Evolutionary conservation across 345 rosid species (phyloP), one percentile per base, ranked within the genome.

Genomic region (Streptanthus diversifolius): DNA sequence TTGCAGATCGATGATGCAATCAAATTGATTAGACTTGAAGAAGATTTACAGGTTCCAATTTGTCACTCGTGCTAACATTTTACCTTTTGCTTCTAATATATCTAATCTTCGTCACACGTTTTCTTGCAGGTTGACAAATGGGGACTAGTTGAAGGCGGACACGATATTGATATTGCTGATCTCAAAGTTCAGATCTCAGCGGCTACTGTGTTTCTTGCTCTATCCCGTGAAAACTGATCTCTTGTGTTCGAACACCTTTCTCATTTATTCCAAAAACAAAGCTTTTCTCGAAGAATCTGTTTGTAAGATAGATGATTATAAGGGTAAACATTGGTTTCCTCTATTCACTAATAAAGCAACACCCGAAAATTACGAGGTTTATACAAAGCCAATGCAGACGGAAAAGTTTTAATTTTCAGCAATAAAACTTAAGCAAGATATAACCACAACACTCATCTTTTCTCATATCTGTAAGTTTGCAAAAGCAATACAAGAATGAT

Each of bases 141-240:
- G 99, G 99, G 99, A 70, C 79, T 95, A 49, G 99, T 92, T 12
- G 98, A 92, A 84, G 99, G 98, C 1, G 98, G 98, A 25, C 98
- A 90, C 18, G 99, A 95, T 70, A 58, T 95, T 54, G 98, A 95
- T 79, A 80, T 92, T 54, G 98, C 99, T 32, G 99, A 92, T 86
- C 87, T 95, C 5, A 88, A 74, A 89, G 98, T 90, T 55, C 97
- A 88, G 76, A 85, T 95, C 55, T 77, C 99, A 36, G 82, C 99
- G 33, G 92, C 97, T 10, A 79, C 83, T 11, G 96, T 91, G 49
- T 95, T 95, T 85, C 92, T 90, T 47, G 95, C 86, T 68, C 89
- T 95, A 55, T 88, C 92, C 3, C 85, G 89, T 71, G 77, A 66
- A 77, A 65, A 37, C 60, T 85, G 80, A 75, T 29, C 35, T 48